Conservation (phyloP, 495 filamentous ascomycete genomes). For the Xylaria bambusicola region DNA sequence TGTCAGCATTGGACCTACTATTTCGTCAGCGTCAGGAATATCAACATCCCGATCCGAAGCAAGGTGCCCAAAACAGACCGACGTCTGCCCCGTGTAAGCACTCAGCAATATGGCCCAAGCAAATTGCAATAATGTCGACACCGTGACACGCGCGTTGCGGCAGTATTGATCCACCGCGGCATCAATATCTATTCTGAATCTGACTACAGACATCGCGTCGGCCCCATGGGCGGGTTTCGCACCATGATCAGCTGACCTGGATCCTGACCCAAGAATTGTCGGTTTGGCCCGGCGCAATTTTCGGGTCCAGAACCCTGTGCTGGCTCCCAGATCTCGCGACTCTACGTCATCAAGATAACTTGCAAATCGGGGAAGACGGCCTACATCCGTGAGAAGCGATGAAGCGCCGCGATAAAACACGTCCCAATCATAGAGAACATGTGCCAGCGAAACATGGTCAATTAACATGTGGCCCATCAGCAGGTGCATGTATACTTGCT, state of each 20-base stretch:
- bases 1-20: constrained; percentile 58
- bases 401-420: neutral
- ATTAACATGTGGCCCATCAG: constrained; percentile 11
- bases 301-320: neutral
- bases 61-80: constrained; percentile 58
- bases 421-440: constrained; percentile 7
- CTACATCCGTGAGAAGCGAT: neutral
- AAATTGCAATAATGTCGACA: constrained; percentile 54
- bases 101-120: constrained; percentile 57
- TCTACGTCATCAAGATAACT: constrained; percentile 1
- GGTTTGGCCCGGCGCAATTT: neutral
- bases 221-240: neutral
- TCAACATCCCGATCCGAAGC: constrained; percentile 53
- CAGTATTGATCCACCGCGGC: constrained; percentile 35
- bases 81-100: constrained; percentile 49
- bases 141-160: constrained; percentile 48
- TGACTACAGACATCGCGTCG: constrained; percentile 1
- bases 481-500: constrained; percentile 6
- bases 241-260: no score
- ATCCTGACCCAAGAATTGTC: neutral
- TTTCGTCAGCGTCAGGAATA: constrained; percentile 46
- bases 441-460: constrained; percentile 6
- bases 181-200: constrained; percentile 2
- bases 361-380: neutral
- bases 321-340: neutral